Percentiles rank a stretch among this genome's conserved stretches.
Conservation (phyloP, 1,284 basidiomycete genomes). For the Leucoagaricus sp. region DNA sequence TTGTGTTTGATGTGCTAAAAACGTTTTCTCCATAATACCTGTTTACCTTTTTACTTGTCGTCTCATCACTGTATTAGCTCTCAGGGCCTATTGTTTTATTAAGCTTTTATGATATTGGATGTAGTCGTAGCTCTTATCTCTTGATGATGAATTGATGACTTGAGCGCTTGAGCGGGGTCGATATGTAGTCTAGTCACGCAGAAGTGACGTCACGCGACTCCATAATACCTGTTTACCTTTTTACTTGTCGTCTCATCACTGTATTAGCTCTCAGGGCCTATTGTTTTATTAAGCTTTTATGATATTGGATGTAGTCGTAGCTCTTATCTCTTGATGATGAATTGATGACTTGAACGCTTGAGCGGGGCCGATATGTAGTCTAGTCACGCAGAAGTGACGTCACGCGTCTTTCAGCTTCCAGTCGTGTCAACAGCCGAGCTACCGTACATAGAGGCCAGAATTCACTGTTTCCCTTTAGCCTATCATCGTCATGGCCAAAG, state of each 20-base stretch:
- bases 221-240: background rate
- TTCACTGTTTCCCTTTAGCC: too few species aligned
- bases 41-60: background rate
- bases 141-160: too few species aligned
- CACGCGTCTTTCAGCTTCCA: background rate
- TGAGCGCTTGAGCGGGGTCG: too few species aligned
- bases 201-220: too few species aligned
- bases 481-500: slow-evolving; percentile 9
- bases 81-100: background rate
- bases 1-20: too few species aligned
- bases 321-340: background rate
- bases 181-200: too few species aligned
- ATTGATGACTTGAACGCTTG: too few species aligned
- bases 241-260: background rate
- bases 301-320: background rate
- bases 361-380: too few species aligned
- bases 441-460: too few species aligned
- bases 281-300: background rate
- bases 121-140: background rate
- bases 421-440: background rate
- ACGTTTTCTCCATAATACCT: background rate
- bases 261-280: background rate
- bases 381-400: too few species aligned
- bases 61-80: background rate
- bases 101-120: background rate